Base-by-base conservation (phyloP, 352 stramenopile genomes). In the Globisporangium recalcitrans region DNA sequence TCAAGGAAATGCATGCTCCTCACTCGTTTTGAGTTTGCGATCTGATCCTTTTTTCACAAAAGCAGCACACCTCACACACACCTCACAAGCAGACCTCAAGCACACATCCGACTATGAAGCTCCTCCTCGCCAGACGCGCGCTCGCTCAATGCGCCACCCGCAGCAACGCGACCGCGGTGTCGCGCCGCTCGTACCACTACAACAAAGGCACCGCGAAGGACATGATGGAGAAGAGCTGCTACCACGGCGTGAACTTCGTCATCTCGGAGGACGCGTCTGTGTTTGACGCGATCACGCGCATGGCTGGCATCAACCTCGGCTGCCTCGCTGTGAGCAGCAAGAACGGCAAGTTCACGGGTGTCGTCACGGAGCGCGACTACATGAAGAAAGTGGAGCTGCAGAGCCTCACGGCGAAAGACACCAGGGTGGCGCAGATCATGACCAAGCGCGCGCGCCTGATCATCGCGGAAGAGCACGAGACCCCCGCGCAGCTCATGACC, bases 331-430 rank as follows among this genome's bases (percentile, higher is more conserved):
- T 97, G 40, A 95, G 86, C 47, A 87, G 96, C 67, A 75, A 75
- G 9, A 73, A 87, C 52, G 91, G 87, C 58, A 95, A 97, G 71
- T 95, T 98, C 58, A 87, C 88, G 3, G 91, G 91, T 42, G 76
- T 98, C 22, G 76, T 98, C 34, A 96, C 81, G 52, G 95, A 98
- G 80, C 88, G 95, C 63, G 95, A 98, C 70, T 98, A 98, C 77
- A 82, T 98, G 52, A 92, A 90, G 68, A 98, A 98, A 66, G 91
- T 98, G 52, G 95, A 97, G 65, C 76, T 98, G 44, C 87, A 98
- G 56, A 89, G 83, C 9, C 87, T 95, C 57, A 97, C 87, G 14
- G 87, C 82, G 46, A 90, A 93, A 58, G 73, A 74, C 26, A 97
- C 90, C 13, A 75, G 75, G 24, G 82, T 98, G 26, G 89, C 90